Base-by-base conservation (phyloP, 805 yeast species). In the Yarrowia sp. region DNA sequence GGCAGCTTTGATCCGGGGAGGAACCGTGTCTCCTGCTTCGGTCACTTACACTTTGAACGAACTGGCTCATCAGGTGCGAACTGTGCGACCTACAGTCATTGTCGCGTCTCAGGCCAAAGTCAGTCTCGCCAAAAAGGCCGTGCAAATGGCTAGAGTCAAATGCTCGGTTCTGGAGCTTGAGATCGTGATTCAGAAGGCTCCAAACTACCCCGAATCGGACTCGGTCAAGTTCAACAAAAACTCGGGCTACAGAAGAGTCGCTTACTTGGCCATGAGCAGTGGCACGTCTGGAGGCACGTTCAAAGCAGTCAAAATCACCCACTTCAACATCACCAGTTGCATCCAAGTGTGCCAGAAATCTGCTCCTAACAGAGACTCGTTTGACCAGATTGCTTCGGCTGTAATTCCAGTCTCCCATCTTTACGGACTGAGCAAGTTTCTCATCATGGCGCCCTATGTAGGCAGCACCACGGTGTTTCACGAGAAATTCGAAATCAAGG, bases 301-400 rank as follows among this genome's bases (percentile, higher is more conserved):
- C 42, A 59, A 59, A 26, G 65, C 65, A 1, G 65, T 59, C 46
- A 22, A 32, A 59, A 35, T 59, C 41, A 59, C 65, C n/a, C 65
- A 59, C 65, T 59, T 59, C 63, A 87, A 87, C 72, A 81, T 85
- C 14, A 79, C 79, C 16, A 42, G 46, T 26, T 45, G 65, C 35
- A 43, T 59, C 35, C 65, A 59, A 15, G 65, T 45, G 52, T 35
- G 52, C 35, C 49, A 59, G 26, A 45, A 59, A 26, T 59, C 65
- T 16, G 65, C 49, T 32, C 52, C 65, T 0, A 41, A 22, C 45
- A 8, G 61, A 14, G 61, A 55, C 19, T 14, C 46, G 1, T 5
- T 16, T 84, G 22, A 19, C 2, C 65, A 70, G 69, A 74, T 65
- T 70, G 72, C 71, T 72, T 79, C 73, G 70, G 80, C 72, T 49